Evolutionary conservation across 352 stramenopile species (phyloP).

Genomic region (Phytophthora pini): DNA sequence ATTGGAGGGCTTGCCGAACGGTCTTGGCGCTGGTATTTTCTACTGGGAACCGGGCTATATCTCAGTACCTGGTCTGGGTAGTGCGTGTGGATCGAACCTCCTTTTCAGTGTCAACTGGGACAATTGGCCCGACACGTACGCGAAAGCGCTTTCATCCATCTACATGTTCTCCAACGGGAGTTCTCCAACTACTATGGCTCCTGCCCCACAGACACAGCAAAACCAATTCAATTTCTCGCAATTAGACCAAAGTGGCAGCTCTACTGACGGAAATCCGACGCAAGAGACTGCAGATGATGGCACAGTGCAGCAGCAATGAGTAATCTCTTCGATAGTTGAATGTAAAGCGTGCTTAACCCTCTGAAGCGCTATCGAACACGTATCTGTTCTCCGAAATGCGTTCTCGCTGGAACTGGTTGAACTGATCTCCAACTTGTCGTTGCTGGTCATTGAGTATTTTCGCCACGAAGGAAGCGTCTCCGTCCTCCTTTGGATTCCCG

Average conservation of each 20-base stretch:
- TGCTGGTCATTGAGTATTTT: conserved; percentile 25
- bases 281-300: conserved; percentile 3
- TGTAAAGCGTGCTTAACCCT: conserved; percentile 1
- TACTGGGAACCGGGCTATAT: conserved; percentile 50
- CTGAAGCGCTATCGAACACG: neutral
- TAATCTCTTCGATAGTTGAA: neutral
- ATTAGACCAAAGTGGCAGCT: conserved; percentile 6
- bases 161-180: conserved; percentile 26
- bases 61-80: conserved; percentile 31
- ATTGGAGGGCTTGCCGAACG: conserved; percentile 28
- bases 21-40: conserved; percentile 38
- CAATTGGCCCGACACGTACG: conserved; percentile 27
- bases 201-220: neutral
- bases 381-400: neutral
- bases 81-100: conserved; percentile 34
- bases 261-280: neutral
- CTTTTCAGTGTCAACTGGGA: conserved; percentile 45
- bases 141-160: conserved; percentile 33
- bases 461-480: conserved; percentile 20
- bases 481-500: conserved; percentile 9
- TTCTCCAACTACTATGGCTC: neutral
- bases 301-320: conserved; percentile 7
- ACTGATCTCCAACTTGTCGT: conserved; percentile 10
- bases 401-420: conserved; percentile 17
- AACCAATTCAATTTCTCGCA: conserved; percentile 15